phyloP scores from a whole-genome alignment of 2,329 filamentous ascomycete genomes.

The Aspergillus sp. region DNA sequence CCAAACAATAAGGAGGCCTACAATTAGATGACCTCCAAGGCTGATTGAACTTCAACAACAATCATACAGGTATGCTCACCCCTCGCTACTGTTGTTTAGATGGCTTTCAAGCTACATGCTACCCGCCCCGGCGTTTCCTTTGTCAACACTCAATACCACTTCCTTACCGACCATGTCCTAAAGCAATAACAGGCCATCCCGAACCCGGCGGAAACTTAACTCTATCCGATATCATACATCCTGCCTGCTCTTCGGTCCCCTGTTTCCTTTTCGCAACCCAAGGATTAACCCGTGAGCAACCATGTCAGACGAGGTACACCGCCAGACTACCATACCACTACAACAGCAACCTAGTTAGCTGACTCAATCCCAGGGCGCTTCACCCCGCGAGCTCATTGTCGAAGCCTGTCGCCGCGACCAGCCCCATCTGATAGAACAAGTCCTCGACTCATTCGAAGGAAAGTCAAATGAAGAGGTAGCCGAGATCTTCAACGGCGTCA shows the following conservation, averaged over 20 bases:
- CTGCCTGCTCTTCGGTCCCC: background rate
- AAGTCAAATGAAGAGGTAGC: constrained; percentile 65
- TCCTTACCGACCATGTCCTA: background rate
- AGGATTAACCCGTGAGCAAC: constrained; percentile 11
- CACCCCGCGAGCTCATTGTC: constrained; percentile 79
- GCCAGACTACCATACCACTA: background rate
- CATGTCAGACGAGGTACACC: constrained; percentile 47
- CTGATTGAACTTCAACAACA: background rate
- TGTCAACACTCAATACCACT: background rate
- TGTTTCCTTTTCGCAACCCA: background rate
- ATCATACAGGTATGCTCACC: background rate
- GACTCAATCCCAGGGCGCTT: constrained; percentile 66
- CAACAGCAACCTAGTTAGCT: constrained; percentile 7
- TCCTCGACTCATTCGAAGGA: constrained; percentile 62
- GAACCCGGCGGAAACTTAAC: background rate
- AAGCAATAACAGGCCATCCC: background rate
- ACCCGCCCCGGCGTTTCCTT: background rate
- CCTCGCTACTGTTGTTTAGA: background rate
- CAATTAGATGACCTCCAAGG: background rate
- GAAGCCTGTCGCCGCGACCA: constrained; percentile 95
- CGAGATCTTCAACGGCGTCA: constrained; percentile 78
- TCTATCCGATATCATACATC: background rate
- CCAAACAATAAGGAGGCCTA: constrained; percentile 14
- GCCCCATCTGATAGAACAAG: constrained; percentile 74
- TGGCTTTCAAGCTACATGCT: background rate